These are phyloP conservation scores for Collariella sp. DNA, from an alignment of 495 filamentous ascomycete species.

Conservation along the genomic window DNA sequence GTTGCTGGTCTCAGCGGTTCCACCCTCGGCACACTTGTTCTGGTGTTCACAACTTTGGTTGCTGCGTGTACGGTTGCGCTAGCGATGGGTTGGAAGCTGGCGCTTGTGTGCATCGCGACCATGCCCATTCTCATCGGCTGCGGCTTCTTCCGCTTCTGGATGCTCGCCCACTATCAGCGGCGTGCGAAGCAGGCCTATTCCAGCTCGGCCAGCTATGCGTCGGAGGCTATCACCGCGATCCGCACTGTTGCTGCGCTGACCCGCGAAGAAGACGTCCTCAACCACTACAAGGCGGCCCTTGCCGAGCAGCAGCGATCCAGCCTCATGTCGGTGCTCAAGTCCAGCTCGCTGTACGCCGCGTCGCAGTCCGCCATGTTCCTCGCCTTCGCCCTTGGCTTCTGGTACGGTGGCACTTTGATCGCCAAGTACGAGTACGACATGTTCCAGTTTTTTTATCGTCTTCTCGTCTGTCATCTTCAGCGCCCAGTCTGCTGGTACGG, in stretches of 20 bases:
- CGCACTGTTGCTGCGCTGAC: constrained; percentile 76
- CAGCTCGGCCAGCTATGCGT: constrained; percentile 70
- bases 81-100: constrained; percentile 81
- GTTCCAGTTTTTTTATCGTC: constrained; percentile 78
- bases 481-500: constrained; percentile 32
- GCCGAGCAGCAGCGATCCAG: constrained; percentile 24
- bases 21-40: constrained; percentile 72
- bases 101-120: constrained; percentile 72
- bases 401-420: constrained; percentile 75
- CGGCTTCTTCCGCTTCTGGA: constrained; percentile 72
- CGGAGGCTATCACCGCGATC: constrained; percentile 81
- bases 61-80: constrained; percentile 56
- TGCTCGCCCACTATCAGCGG: constrained; percentile 63
- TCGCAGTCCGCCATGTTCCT: constrained; percentile 76
- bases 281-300: constrained; percentile 45
- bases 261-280: constrained; percentile 56
- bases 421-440: constrained; percentile 58
- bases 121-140: constrained; percentile 74
- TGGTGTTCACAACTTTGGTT: constrained; percentile 64
- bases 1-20: constrained; percentile 74
- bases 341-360: constrained; percentile 56
- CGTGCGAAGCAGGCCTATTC: constrained; percentile 68
- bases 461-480: constrained; percentile 47
- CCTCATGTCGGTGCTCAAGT: constrained; percentile 28
- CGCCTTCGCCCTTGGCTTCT: constrained; percentile 71